Evolutionary conservation across 140 eudicot species (phyloP).

Genomic region (Stevia rebaudiana): DNA sequence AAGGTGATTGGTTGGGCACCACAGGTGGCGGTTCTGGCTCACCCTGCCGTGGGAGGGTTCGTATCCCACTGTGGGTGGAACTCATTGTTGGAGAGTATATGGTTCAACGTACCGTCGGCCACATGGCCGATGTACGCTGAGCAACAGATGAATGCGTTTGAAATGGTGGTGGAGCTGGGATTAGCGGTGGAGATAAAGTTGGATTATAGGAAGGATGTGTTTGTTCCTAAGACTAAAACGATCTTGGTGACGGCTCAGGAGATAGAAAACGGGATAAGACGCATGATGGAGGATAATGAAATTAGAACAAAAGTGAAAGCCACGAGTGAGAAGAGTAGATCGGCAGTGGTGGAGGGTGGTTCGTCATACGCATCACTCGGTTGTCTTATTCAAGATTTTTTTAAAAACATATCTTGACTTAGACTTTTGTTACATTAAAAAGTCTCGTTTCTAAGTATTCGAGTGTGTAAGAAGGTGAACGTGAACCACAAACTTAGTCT

Average conservation of each 20-base stretch:
- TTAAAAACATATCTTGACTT: constrained; percentile 3
- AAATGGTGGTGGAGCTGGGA: constrained; percentile 32
- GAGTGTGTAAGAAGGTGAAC: constrained; percentile 1
- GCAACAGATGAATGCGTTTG: constrained; percentile 35
- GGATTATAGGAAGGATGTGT: constrained; percentile 23
- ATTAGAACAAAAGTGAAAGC: constrained; percentile 25
- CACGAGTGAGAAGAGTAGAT: constrained; percentile 19
- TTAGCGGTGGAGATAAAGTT: constrained; percentile 27
- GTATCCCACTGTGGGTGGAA: constrained; percentile 47
- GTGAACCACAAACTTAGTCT: background rate
- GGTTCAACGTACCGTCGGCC: constrained; percentile 35
- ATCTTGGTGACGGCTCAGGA: constrained; percentile 15
- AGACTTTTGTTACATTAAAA: background rate
- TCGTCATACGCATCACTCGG: constrained; percentile 26
- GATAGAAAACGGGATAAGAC: constrained; percentile 30
- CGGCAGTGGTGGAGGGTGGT: constrained; percentile 13
- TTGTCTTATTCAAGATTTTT: constrained; percentile 14
- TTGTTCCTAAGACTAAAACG: background rate
- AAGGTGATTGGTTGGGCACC: constrained; percentile 45
- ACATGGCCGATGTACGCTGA: constrained; percentile 40
- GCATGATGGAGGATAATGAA: constrained; percentile 26
- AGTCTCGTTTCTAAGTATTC: background rate
- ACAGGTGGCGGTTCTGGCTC: constrained; percentile 18
- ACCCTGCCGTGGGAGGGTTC: constrained; percentile 29
- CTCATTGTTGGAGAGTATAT: constrained; percentile 38